Evolutionary conservation across 2,329 filamentous ascomycete species (phyloP).

Genomic region (Paracorniculantispora psalliotae): DNA sequence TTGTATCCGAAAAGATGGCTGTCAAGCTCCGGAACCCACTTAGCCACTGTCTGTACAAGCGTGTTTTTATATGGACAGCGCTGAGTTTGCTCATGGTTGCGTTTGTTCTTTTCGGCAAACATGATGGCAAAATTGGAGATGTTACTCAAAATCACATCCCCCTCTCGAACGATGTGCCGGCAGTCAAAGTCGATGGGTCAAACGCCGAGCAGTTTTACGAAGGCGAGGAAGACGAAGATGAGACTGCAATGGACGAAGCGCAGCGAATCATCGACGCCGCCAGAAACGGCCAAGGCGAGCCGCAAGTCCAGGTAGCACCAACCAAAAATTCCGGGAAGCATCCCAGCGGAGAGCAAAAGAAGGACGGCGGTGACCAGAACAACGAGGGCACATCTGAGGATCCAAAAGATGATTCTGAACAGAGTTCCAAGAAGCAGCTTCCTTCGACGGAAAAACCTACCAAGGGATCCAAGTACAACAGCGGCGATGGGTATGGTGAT

Average conservation of each 20-base stretch:
- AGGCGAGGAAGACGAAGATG: background rate
- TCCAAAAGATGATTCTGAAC: background rate
- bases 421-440: background rate
- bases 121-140: slow-evolving; percentile 19
- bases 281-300: background rate
- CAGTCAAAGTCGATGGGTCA: background rate
- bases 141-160: background rate
- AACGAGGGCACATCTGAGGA: background rate
- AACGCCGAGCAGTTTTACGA: background rate
- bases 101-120: slow-evolving; percentile 35
- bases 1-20: slow-evolving; percentile 30
- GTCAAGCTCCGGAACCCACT: slow-evolving; percentile 42
- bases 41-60: slow-evolving; percentile 48
- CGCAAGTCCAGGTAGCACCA: background rate
- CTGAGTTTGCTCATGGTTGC: slow-evolving; percentile 36
- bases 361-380: background rate
- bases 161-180: background rate
- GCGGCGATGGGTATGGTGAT: background rate
- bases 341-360: background rate
- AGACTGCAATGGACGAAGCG: background rate
- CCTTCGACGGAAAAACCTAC: background rate
- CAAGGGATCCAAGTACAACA: background rate
- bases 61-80: slow-evolving; percentile 47
- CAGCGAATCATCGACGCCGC: background rate
- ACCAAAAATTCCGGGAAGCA: background rate